A percentile compares a stretch with the other conserved stretches of the same genome.
Evolutionary conservation across 2,329 filamentous ascomycete genomes (phyloP).

Genomic region (Trichoderma oligosporum): DNA sequence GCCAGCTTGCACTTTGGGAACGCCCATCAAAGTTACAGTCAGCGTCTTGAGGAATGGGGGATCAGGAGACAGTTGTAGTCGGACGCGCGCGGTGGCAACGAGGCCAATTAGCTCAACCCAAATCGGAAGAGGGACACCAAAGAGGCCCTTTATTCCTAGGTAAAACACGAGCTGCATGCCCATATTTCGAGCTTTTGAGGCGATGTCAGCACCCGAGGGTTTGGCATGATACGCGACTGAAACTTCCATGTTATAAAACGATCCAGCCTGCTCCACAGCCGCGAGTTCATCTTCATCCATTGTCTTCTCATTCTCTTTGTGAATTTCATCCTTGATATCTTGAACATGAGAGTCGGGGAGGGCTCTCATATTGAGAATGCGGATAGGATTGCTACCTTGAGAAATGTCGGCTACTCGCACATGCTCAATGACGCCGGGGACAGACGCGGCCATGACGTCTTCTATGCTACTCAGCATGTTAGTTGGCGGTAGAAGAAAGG

Average conservation of each 20-base stretch:
- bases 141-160: constrained; percentile 80
- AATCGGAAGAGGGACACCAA: constrained; percentile 82
- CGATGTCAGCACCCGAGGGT: constrained; percentile 65
- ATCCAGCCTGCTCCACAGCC: constrained; percentile 83
- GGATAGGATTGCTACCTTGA: constrained; percentile 85
- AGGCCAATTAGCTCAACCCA: constrained; percentile 87
- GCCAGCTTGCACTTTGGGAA: constrained; percentile 83
- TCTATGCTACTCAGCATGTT: constrained; percentile 35
- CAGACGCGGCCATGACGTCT: constrained; percentile 95
- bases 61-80: constrained; percentile 81
- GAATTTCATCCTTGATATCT: constrained; percentile 77
- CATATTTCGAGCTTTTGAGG: constrained; percentile 88
- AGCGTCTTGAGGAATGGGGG: constrained; percentile 89
- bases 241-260: constrained; percentile 89
- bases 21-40: constrained; percentile 90
- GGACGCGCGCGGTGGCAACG: constrained; percentile 80
- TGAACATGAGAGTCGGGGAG: constrained; percentile 74
- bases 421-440: constrained; percentile 87
- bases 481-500: rapidly evolving
- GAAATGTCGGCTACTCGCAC: constrained; percentile 93
- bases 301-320: constrained; percentile 70
- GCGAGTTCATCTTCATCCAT: constrained; percentile 85
- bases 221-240: constrained; percentile 88
- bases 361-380: constrained; percentile 81
- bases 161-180: constrained; percentile 97